phyloP scores from a whole-genome alignment of 2,329 filamentous ascomycete species.

The Elsinoe arachidis region DNA sequence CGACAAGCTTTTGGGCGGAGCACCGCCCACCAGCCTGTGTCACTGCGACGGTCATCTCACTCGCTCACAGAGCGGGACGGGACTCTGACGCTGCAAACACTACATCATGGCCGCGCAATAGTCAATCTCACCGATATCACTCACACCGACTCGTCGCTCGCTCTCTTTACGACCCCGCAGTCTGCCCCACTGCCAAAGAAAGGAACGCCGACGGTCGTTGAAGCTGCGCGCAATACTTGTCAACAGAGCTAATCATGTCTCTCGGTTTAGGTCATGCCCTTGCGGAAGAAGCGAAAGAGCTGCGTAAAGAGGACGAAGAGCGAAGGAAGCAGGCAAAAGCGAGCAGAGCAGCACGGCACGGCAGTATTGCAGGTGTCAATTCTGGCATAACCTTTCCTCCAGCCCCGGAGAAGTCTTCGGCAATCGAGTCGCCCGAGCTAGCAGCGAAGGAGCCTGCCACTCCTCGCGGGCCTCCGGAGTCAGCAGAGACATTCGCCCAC shows the following conservation, averaged over 20 bases:
- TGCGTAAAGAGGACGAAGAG: constrained; percentile 18
- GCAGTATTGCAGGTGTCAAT: not conserved
- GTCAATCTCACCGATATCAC: not conserved
- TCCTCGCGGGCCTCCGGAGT: not conserved
- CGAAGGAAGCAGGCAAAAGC: not conserved
- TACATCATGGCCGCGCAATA: not conserved
- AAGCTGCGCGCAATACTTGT: not conserved
- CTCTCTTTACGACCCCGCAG: not conserved
- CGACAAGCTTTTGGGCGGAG: not conserved
- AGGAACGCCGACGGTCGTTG: not conserved
- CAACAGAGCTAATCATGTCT: constrained; percentile 4
- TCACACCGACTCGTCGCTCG: not conserved
- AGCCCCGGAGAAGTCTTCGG: not conserved
- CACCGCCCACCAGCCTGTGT: not conserved
- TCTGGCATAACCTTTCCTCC: not conserved
- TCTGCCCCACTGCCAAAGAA: not conserved
- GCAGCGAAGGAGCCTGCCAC: constrained; percentile 1
- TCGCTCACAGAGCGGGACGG: not conserved
- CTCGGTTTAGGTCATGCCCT: constrained; percentile 11
- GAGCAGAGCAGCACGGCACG: constrained; percentile 1
- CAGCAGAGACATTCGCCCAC: constrained; percentile 9
- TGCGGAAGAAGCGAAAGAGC: constrained; percentile 11
- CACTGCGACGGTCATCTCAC: not conserved
- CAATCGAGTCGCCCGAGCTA: constrained; percentile 9
- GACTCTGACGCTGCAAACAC: not conserved